phyloP scores from a whole-genome alignment of 768 basidiomycete species.

The Mycena galopus region DNA sequence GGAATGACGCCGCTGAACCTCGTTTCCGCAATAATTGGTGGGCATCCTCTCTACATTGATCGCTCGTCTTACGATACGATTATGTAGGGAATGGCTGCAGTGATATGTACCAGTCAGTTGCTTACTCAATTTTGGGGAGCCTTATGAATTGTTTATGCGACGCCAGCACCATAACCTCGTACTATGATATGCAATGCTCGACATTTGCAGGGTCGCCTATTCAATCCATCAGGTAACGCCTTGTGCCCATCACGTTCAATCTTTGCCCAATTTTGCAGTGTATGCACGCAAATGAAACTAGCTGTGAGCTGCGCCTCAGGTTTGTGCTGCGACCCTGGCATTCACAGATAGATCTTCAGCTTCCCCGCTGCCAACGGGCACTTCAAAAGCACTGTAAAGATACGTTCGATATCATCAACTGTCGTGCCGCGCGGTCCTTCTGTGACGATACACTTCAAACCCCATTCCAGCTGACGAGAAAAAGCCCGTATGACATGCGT shows the following conservation, averaged over 20 bases:
- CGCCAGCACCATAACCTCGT: constrained; percentile 50
- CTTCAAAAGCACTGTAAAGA: constrained; percentile 56
- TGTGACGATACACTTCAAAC: constrained; percentile 47
- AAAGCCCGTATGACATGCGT: constrained; percentile 28
- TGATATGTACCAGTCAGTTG: constrained; percentile 26
- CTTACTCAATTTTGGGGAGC: constrained; percentile 32
- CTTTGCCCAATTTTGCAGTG: constrained; percentile 16
- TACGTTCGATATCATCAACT: constrained; percentile 57
- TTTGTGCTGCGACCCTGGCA: background rate
- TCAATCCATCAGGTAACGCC: constrained; percentile 47
- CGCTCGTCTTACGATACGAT: background rate
- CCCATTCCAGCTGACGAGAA: constrained; percentile 45
- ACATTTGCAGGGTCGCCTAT: constrained; percentile 46
- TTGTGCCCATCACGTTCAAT: background rate
- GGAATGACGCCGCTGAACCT: constrained; percentile 66
- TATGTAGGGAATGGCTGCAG: constrained; percentile 12
- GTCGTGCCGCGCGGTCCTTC: constrained; percentile 54
- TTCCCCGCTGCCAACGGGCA: constrained; percentile 61
- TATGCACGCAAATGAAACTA: constrained; percentile 54
- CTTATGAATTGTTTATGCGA: constrained; percentile 43
- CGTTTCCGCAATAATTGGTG: constrained; percentile 64
- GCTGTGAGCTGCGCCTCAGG: constrained; percentile 40
- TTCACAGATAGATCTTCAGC: constrained; percentile 35
- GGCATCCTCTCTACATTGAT: background rate
- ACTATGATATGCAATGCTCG: constrained; percentile 63